phyloP scores from a whole-genome alignment of 2,329 filamentous ascomycete genomes.

The Botryotinia convoluta region DNA sequence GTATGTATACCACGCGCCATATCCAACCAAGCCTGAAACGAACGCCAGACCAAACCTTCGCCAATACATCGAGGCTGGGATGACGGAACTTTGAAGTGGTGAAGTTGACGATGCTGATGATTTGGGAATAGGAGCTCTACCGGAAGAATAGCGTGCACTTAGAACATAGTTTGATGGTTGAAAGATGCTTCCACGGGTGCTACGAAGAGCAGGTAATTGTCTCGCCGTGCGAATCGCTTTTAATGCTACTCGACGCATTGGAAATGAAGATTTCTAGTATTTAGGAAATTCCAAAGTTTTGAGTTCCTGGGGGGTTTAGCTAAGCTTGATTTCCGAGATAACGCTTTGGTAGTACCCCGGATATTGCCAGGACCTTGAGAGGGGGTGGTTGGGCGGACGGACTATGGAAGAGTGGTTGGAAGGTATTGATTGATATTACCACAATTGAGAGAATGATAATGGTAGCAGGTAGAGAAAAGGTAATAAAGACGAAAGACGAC shows the following conservation, averaged over 20 bases:
- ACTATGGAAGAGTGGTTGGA: not conserved
- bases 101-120: slow-evolving; percentile 29
- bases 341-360: slow-evolving; percentile 17
- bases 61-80: slow-evolving; percentile 65
- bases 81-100: slow-evolving; percentile 26
- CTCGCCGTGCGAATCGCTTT: slow-evolving; percentile 67
- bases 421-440: too few species aligned
- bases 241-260: slow-evolving; percentile 73
- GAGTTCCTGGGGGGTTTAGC: slow-evolving; percentile 15
- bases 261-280: slow-evolving; percentile 28
- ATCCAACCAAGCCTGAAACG: slow-evolving; percentile 66
- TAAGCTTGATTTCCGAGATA: slow-evolving; percentile 15
- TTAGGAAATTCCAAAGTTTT: not conserved
- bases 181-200: slow-evolving; percentile 47
- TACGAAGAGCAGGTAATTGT: slow-evolving; percentile 58
- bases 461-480: not conserved
- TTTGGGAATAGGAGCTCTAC: slow-evolving; percentile 24
- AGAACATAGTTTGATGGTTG: slow-evolving; percentile 44
- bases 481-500: not conserved
- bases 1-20: slow-evolving; percentile 75
- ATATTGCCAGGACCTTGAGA: slow-evolving; percentile 11
- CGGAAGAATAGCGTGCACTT: slow-evolving; percentile 46
- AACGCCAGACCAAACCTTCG: slow-evolving; percentile 66
- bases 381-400: not conserved
- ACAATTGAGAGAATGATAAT: not conserved